Evolutionary conservation across 2,329 filamentous ascomycete genomes (phyloP).

Genomic region (Penicillium sp.): DNA sequence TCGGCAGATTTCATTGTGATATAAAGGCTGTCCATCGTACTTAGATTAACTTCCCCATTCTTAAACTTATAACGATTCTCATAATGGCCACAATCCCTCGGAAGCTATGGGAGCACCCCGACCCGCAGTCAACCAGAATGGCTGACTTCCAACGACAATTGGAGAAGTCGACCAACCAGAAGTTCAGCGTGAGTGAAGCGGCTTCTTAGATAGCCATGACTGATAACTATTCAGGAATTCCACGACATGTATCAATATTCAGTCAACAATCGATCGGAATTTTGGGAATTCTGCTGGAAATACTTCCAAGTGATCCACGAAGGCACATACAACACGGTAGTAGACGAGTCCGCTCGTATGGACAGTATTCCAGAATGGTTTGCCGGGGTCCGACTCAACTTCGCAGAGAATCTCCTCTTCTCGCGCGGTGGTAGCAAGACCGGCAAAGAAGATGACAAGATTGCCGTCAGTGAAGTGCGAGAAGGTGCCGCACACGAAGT

Average conservation of each 20-base stretch:
- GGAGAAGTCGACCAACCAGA: slow-evolving; percentile 16
- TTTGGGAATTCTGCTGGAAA: slow-evolving; percentile 67
- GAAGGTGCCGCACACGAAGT: slow-evolving; percentile 36
- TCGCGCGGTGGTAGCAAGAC: slow-evolving; percentile 48
- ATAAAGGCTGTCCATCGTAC: background rate
- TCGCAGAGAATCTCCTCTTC: slow-evolving; percentile 78
- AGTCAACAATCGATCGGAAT: slow-evolving; percentile 60
- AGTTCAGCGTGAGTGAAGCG: slow-evolving; percentile 14
- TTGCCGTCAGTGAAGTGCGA: slow-evolving; percentile 69
- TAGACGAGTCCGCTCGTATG: slow-evolving; percentile 71
- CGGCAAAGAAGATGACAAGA: slow-evolving; percentile 69
- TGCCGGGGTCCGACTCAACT: slow-evolving; percentile 71
- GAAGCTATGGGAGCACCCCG: slow-evolving; percentile 28
- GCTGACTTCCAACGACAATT: slow-evolving; percentile 20
- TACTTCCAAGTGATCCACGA: slow-evolving; percentile 63
- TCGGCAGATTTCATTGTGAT: background rate
- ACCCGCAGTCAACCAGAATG: slow-evolving; percentile 25
- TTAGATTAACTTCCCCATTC: background rate
- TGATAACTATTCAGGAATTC: slow-evolving; percentile 45
- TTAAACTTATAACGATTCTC: background rate
- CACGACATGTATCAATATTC: slow-evolving; percentile 72
- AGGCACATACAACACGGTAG: slow-evolving; percentile 59
- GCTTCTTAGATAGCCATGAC: background rate
- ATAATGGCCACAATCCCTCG: slow-evolving; percentile 11
- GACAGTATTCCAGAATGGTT: slow-evolving; percentile 77